These are phyloP conservation scores for Xylaria sp. DNA, from an alignment of 2,329 filamentous ascomycete species.

Conservation along the genomic window DNA sequence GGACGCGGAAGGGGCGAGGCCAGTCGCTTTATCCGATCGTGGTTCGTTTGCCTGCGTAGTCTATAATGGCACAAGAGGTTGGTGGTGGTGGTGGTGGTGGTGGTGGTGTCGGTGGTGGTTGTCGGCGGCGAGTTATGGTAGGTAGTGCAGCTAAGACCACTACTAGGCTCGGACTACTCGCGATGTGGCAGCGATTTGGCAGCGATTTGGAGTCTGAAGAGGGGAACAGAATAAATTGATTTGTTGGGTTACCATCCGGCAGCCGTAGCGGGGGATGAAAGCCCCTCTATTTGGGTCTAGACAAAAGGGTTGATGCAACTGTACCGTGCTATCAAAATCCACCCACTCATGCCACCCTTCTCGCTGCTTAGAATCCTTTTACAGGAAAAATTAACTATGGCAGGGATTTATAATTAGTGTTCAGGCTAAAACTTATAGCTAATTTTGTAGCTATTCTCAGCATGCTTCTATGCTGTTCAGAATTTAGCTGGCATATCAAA, in stretches of 20 bases:
- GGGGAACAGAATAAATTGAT: conserved; percentile 32
- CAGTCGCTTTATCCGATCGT: neutral
- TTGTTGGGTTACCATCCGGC: conserved; percentile 30
- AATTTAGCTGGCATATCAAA: too few species aligned
- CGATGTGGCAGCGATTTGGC: neutral
- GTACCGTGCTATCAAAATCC: conserved; percentile 18
- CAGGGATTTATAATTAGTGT: too few species aligned
- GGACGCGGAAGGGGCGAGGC: neutral
- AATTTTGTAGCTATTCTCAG: too few species aligned
- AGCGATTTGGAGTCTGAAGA: conserved; percentile 26
- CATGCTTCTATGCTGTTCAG: too few species aligned
- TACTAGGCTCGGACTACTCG: neutral
- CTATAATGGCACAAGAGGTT: conserved; percentile 3
- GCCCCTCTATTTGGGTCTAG: conserved; percentile 12
- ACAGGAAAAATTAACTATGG: too few species aligned
- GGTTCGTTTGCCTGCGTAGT: conserved; percentile 3
- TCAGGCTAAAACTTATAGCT: too few species aligned
- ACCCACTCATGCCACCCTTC: too few species aligned
- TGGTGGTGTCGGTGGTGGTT: too few species aligned
- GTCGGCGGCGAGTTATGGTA: too few species aligned
- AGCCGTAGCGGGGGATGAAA: conserved; percentile 27
- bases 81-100: conserved; percentile 17
- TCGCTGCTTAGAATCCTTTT: too few species aligned
- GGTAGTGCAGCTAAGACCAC: neutral
- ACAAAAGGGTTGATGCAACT: conserved; percentile 8